A percentile compares a stretch with the other conserved stretches of the same genome.
phyloP scores from a whole-genome alignment of 306 rosid species.

The Vicia villosa region DNA sequence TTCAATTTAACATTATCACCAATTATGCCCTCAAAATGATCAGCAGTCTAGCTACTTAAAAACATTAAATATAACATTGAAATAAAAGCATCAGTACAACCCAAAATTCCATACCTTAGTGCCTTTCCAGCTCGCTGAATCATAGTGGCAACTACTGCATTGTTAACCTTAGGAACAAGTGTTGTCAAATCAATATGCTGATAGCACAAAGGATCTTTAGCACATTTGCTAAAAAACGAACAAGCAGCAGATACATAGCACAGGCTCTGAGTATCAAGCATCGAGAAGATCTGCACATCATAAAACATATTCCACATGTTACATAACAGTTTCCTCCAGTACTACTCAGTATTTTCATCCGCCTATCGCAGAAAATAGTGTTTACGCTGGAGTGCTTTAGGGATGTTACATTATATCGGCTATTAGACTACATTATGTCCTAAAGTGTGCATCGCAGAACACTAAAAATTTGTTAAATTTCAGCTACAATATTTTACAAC shows the following conservation, averaged over 20 bases:
- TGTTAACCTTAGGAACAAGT: conserved; percentile 85
- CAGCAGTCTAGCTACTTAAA: background rate
- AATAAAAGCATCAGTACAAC: conserved; percentile 18
- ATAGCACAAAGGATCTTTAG: conserved; percentile 89
- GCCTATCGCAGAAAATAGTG: background rate
- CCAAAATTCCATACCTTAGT: conserved; percentile 59
- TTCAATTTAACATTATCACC: conserved; percentile 5
- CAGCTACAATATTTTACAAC: background rate
- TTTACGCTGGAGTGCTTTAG: background rate
- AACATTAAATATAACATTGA: conserved; percentile 19
- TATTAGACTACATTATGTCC: background rate
- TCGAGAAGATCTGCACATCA: conserved; percentile 75
- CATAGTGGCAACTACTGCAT: conserved; percentile 94
- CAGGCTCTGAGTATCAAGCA: conserved; percentile 90
- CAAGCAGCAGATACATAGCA: conserved; percentile 90
- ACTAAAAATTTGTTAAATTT: background rate
- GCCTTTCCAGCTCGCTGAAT: conserved; percentile 92
- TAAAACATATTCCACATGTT: conserved; percentile 9
- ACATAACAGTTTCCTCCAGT: background rate
- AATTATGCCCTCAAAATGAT: conserved; percentile 11
- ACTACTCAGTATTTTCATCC: background rate
- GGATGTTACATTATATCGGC: background rate
- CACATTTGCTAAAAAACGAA: conserved; percentile 86
- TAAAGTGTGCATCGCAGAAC: background rate
- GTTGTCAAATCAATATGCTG: conserved; percentile 81